Percentiles rank a stretch among this genome's conserved stretches.
phyloP scores from a whole-genome alignment of 176 grass and related monocot genomes.

The Hordeum vulgare region MorexV3_pseudomolecules_assembly NC_058523.1:400390855-400391354 shows the following conservation, averaged over 20 bases:
- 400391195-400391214: constrained; percentile 19
- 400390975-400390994: constrained; percentile 48
- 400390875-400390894: background rate
- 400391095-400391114: constrained; percentile 3
- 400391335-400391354: constrained; percentile 47
- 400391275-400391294: constrained; percentile 48
- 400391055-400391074: constrained; percentile 39
- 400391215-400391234: constrained; percentile 31
- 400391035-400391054: constrained; percentile 5
- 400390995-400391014: constrained; percentile 37
- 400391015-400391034: constrained; percentile 17
- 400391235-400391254: background rate
- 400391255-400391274: constrained; percentile 23
- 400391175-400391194: constrained; percentile 23
- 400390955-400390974: constrained; percentile 6
- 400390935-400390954: constrained; percentile 29
- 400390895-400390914: constrained; percentile 15
- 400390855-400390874: constrained; percentile 39
- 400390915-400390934: constrained; percentile 49
- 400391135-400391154: constrained; percentile 38
- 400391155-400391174: background rate
- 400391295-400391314: constrained; percentile 26
- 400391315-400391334: constrained; percentile 39
- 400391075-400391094: constrained; percentile 18
- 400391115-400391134: constrained; percentile 40